Evolutionary conservation across 202 grass and related monocot species (phyloP), one percentile per base, ranked within the genome.

Genomic region (Thinopyrum obtusiflorum): DNA sequence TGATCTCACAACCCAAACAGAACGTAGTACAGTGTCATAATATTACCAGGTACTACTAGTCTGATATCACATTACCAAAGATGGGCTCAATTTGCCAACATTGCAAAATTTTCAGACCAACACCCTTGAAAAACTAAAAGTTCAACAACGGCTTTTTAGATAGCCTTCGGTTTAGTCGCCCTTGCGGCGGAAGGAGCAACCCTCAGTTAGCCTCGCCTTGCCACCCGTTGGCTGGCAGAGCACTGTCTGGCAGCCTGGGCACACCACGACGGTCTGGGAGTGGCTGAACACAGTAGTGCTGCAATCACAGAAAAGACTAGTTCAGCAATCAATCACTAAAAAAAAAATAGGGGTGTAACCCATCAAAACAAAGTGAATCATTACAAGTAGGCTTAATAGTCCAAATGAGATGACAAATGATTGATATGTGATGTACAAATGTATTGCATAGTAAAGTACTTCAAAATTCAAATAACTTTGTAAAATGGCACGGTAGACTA

Each of bases 271-370:
- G 0, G 89, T 89, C 79, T 94, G 92, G 6, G 92, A 94, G 85
- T 94, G 92, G 82, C 92, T 94, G 86, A 94, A 94, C 51, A 94
- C 85, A 1, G 89, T 94, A 31, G 89, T 94, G 85, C 92, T 92
- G 89, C 74, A 92, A 85, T 28, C 26, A 64, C 11, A 31, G 27
- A 2, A 35, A 8, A 20, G 14, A 36, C 6, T 7, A 51, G 32
- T 33, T 27, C 7, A 51, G 25, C 47, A 51, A 23, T 68, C 4
- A 10, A 59, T 2, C 33, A 47, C 24, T 20, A 32, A 24, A 61
- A 23, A 17, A 26, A 0, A 57, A 55, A 42, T 2, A 12, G 0
- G 11, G 17, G 18, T 36, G 9, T 53, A 18, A 53, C 47, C 47
- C 6, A 32, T 1, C 24, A 49, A 53, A 47, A 53, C 47, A 53